These are phyloP conservation scores for Lactifluus rugatus DNA, from an alignment of 768 basidiomycete species.

Conservation along the genomic window DNA sequence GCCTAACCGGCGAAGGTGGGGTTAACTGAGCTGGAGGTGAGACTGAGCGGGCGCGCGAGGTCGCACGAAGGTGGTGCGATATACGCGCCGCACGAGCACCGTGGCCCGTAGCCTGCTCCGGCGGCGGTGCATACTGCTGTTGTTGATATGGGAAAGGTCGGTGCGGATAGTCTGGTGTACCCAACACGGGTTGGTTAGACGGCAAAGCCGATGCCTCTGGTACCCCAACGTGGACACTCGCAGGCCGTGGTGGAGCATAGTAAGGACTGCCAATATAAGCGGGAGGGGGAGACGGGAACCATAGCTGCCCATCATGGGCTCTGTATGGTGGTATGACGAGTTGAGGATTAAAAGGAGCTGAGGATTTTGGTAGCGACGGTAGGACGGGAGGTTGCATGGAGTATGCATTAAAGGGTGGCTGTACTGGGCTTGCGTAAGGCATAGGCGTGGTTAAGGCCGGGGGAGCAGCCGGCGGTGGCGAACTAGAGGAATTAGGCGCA, in stretches of 20 bases:
- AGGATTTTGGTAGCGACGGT: conserved; percentile 28
- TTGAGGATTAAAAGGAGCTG: conserved; percentile 30
- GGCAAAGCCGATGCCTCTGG: conserved; percentile 24
- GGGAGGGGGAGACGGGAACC: conserved; percentile 22
- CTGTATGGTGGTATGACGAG: conserved; percentile 20
- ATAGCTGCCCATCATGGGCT: conserved; percentile 26
- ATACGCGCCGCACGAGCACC: conserved; percentile 51
- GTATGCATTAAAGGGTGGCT: conserved; percentile 28
- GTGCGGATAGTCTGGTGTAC: conserved; percentile 24
- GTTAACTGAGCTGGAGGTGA: conserved; percentile 46
- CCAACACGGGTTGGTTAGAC: conserved; percentile 29
- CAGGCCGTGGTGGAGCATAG: conserved; percentile 37
- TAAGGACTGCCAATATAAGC: conserved; percentile 11
- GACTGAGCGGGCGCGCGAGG: conserved; percentile 49
- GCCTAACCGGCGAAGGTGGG: conserved; percentile 1
- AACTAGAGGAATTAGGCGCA: conserved; percentile 12
- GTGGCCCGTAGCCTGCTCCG: conserved; percentile 47
- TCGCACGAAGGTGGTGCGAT: conserved; percentile 46
- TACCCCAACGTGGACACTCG: conserved; percentile 36
- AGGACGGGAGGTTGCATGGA: conserved; percentile 20
- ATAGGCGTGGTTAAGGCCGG: conserved; percentile 15
- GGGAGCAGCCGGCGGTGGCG: conserved; percentile 18
- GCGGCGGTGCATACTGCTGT: background rate
- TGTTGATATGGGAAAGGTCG: conserved; percentile 24
- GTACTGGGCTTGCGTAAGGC: conserved; percentile 23